A percentile compares a stretch with the other conserved stretches of the same genome.
Conservation (phyloP, 768 basidiomycete species). For the Podaxis mareebaensis region DNA sequence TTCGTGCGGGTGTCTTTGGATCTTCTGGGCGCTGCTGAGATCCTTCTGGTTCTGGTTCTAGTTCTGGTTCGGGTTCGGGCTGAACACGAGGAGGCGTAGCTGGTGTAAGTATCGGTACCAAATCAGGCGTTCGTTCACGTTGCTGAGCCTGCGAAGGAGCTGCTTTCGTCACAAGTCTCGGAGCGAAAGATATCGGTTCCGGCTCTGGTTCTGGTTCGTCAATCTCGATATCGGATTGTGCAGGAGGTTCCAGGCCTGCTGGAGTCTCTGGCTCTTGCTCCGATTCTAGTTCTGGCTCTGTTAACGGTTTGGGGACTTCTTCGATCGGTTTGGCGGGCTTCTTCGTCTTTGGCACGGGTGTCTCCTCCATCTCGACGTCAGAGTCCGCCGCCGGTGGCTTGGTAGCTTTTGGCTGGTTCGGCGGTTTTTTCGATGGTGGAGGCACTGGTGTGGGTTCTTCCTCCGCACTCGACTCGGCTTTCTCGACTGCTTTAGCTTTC, state of each 20-base stretch:
- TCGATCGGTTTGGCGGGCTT: neutral
- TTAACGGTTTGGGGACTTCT: neutral
- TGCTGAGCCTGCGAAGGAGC: neutral
- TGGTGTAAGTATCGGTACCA: neutral
- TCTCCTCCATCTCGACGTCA: constrained; percentile 7
- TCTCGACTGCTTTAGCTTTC: constrained; percentile 33
- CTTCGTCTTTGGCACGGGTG: neutral
- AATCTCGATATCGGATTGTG: constrained; percentile 1
- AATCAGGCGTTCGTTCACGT: neutral
- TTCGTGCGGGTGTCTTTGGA: neutral
- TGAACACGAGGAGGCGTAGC: neutral
- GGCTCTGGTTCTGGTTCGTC: neutral
- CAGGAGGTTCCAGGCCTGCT: neutral
- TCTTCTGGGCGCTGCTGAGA: neutral
- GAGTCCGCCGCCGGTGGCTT: constrained; percentile 2
- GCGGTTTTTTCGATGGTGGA: constrained; percentile 4
- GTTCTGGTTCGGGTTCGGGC: neutral
- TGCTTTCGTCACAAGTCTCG: constrained; percentile 1
- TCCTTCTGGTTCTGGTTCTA: neutral
- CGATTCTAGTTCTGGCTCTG: neutral
- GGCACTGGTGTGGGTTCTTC: constrained; percentile 4
- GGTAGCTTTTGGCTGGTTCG: neutral
- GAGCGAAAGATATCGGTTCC: constrained; percentile 1
- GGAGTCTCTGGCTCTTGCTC: neutral
- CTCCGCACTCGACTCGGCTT: constrained; percentile 26